Base-by-base conservation (phyloP, 176 grass and related monocot genomes). In the Rhynchospora breviuscula region DNA sequence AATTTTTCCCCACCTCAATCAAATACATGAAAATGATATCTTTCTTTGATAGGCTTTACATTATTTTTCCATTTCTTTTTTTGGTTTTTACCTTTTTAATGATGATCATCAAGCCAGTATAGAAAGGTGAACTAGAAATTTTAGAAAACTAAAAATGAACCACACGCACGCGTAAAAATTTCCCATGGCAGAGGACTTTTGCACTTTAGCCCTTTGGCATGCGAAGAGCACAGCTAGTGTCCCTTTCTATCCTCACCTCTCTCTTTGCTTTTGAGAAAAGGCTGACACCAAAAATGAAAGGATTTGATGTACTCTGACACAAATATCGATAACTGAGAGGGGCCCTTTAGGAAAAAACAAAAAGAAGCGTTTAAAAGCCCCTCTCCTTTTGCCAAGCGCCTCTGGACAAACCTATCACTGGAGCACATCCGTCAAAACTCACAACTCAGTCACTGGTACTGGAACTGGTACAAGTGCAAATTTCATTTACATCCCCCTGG, bases 291-390 rank as follows among this genome's bases (percentile, higher is more conserved):
- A 79, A 79, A 59, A 60, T 61, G 77, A 79, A 60, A 79, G 29
- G 77, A 79, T 79, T 79, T 61, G 15, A 31, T 59, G 77, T 79
- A 79, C 77, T 60, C 25, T 61, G 77, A 79, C 77, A 61, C 77
- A 61, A 79, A 58, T 79, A 60, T 79, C 54, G 77, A 79, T 79
- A 79, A 61, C 14, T 76, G 3, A 0, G 26, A 61, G 77, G 77
- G 77, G 0, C 77, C 54, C 51, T 44, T 79, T 43, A 2, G 77
- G 11, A 59, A 79, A 79, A 60, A 44, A 79, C 77, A 79, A 79
- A 79, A 79, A 79, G 77, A 79, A 59, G 54, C 29, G 54, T 79
- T 61, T 79, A 79, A 79, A 79, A 79, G 77, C 77, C 31, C 51
- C 77, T 61, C 77, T 79, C 60, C 76, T 79, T 79, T 79, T 79